Conservation (phyloP, 495 filamentous ascomycete genomes). For the Penicillium herquei region DNA sequence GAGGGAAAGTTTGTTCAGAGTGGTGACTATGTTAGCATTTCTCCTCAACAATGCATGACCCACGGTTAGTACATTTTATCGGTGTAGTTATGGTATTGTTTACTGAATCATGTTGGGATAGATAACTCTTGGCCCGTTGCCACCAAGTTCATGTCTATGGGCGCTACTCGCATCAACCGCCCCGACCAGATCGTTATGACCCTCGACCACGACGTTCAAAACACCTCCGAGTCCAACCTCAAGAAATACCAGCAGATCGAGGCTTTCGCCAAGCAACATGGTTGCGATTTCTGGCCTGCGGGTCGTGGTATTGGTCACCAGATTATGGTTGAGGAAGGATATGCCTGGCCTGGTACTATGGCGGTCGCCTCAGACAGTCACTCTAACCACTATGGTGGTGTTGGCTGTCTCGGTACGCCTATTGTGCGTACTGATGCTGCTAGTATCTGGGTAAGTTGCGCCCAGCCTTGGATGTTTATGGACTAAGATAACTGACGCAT, state of each 20-base stretch:
- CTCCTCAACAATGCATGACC: conserved; percentile 77
- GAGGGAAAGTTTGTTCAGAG: conserved; percentile 67
- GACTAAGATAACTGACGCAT: no score
- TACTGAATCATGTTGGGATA: no score
- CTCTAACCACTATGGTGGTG: conserved; percentile 87
- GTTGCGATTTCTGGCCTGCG: conserved; percentile 80
- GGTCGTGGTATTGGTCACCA: conserved; percentile 86
- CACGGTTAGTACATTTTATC: conserved; percentile 48
- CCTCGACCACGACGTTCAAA: conserved; percentile 92
- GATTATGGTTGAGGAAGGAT: conserved; percentile 85
- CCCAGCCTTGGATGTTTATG: no score
- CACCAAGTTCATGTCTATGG: conserved; percentile 83
- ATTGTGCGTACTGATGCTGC: conserved; percentile 87
- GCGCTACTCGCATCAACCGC: conserved; percentile 72
- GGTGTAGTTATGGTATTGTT: no score
- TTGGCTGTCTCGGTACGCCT: conserved; percentile 56
- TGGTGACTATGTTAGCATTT: conserved; percentile 82
- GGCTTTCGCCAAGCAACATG: conserved; percentile 77
- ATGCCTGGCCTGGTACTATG: conserved; percentile 80
- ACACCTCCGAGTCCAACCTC: conserved; percentile 77
- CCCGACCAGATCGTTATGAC: conserved; percentile 81
- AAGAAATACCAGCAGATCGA: conserved; percentile 86
- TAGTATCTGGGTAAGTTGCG: conserved; percentile 66
- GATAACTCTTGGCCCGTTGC: conserved; percentile 87
- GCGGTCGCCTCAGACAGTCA: conserved; percentile 82